Conservation (phyloP, 345 rosid genomes). For the Crucihimalaya himalaica region DNA sequence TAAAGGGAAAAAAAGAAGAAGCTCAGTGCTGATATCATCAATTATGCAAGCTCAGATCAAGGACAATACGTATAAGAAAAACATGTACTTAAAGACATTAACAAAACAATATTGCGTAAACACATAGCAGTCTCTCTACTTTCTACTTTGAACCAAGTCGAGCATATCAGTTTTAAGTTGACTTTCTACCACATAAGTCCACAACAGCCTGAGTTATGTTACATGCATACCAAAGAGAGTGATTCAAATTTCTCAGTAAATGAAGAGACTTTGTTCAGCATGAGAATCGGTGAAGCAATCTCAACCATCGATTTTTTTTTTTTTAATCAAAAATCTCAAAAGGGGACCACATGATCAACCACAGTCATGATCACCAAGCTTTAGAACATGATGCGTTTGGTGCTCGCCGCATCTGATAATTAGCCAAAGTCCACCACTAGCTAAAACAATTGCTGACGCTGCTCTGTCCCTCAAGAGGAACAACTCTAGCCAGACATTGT, state of each 20-base stretch:
- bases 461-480: slow-evolving; percentile 38
- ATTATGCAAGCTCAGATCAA: slow-evolving; percentile 26
- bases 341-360: slow-evolving; percentile 40
- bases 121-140: slow-evolving; percentile 20
- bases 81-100: slow-evolving; percentile 22
- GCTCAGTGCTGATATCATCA: slow-evolving; percentile 33
- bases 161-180: slow-evolving; percentile 17
- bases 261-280: slow-evolving; percentile 19
- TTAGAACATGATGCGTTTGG: slow-evolving; percentile 42
- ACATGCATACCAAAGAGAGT: slow-evolving; percentile 15
- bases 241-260: slow-evolving; percentile 15
- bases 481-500: slow-evolving; percentile 41
- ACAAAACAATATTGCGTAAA: slow-evolving; percentile 27
- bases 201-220: slow-evolving; percentile 25
- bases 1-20: slow-evolving; percentile 19
- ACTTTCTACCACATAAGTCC: slow-evolving; percentile 23
- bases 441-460: slow-evolving; percentile 38
- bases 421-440: slow-evolving; percentile 37
- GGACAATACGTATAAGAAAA: slow-evolving; percentile 37
- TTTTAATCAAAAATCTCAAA: slow-evolving; percentile 29
- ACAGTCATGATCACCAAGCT: slow-evolving; percentile 38
- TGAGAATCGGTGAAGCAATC: slow-evolving; percentile 34
- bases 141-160: slow-evolving; percentile 13
- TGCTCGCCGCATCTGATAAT: slow-evolving; percentile 45
- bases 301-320: slow-evolving; percentile 30